Percentiles rank a stretch among this genome's conserved stretches.
Evolutionary conservation across 1,284 basidiomycete species (phyloP).

Genomic region (Ustilago shanxiensis): DNA sequence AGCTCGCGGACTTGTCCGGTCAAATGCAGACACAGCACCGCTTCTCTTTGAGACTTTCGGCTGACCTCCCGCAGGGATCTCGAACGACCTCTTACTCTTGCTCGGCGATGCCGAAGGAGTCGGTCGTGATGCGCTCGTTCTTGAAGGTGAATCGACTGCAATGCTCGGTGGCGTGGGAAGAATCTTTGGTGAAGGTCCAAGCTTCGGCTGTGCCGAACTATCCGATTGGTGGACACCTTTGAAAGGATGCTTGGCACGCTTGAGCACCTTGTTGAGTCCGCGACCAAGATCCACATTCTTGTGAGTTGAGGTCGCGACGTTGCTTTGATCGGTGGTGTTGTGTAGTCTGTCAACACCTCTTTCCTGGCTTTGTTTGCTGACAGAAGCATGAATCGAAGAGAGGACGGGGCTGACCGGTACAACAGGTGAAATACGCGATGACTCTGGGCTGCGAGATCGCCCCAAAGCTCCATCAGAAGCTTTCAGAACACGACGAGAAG

Average conservation of each 20-base stretch:
- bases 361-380: background rate
- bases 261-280: conserved; percentile 34
- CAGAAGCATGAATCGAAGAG: conserved; percentile 20
- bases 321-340: background rate
- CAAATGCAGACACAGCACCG: background rate
- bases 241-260: conserved; percentile 31
- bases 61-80: background rate
- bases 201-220: background rate
- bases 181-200: background rate
- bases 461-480: background rate
- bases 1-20: conserved; percentile 6
- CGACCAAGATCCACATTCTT: conserved; percentile 25
- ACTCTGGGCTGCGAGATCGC: conserved; percentile 9
- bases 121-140: background rate
- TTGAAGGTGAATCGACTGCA: background rate
- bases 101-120: conserved; percentile 13
- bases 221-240: conserved; percentile 3
- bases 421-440: conserved; percentile 6
- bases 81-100: conserved; percentile 20
- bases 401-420: conserved; percentile 22
- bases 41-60: conserved; percentile 20
- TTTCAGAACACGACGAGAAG: background rate
- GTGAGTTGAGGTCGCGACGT: background rate
- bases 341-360: background rate
- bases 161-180: conserved; percentile 5